Conservation (phyloP, 2,329 filamentous ascomycete species). For the Phialemonium atrogriseum region DNA sequence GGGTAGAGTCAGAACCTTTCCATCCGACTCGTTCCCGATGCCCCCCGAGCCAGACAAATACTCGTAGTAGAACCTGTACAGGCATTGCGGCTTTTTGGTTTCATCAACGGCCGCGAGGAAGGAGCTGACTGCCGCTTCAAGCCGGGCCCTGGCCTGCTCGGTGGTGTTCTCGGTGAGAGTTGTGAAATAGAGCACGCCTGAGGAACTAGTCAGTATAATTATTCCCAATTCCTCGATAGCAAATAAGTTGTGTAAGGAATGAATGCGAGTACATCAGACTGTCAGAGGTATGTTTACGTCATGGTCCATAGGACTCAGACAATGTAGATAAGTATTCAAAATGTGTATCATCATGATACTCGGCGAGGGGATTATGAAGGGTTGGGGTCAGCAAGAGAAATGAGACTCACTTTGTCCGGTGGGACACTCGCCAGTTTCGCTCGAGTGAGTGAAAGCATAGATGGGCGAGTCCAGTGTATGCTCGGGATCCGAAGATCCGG, state of each 20-base stretch:
- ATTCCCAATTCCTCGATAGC: too few species aligned
- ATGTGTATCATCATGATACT: constrained; percentile 75
- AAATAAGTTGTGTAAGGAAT: too few species aligned
- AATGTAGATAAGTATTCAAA: constrained; percentile 99
- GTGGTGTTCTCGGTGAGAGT: constrained; percentile 23
- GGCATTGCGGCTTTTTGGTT: constrained; percentile 19
- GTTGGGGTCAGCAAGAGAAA: constrained; percentile 9
- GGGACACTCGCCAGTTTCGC: constrained; percentile 89
- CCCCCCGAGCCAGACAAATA: constrained; percentile 28
- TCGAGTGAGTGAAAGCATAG: constrained; percentile 68
- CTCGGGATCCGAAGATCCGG: constrained; percentile 31
- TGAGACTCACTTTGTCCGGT: constrained; percentile 73
- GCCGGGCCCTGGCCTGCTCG: constrained; percentile 26
- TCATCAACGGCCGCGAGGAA: constrained; percentile 27
- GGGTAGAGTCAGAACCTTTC: constrained; percentile 47
- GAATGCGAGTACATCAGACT: constrained; percentile 60
- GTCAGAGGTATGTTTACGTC: constrained; percentile 84
- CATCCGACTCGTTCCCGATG: constrained; percentile 24
- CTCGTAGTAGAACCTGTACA: constrained; percentile 50
- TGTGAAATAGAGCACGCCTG: constrained; percentile 28
- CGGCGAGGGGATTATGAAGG: constrained; percentile 15
- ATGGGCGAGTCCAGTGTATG: constrained; percentile 34
- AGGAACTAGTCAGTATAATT: constrained; percentile 29
- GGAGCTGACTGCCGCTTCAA: constrained; percentile 31
- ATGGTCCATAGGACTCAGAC: constrained; percentile 75